Evolutionary conservation across 768 basidiomycete genomes (phyloP).

Genomic region (Hortiboletus campestris): DNA sequence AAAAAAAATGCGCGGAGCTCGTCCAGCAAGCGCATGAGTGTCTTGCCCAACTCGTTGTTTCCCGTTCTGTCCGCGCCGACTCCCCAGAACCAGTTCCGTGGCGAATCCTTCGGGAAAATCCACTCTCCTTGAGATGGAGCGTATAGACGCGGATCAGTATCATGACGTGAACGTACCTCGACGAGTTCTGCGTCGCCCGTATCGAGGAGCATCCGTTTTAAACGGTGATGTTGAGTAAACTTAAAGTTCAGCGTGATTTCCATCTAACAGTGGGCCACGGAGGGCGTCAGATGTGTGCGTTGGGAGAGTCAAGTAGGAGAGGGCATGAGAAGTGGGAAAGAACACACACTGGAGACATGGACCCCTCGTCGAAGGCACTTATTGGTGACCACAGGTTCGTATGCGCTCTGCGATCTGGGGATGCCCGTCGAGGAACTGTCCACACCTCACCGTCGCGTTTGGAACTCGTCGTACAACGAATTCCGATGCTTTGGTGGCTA

Average conservation of each 20-base stretch:
- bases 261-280: slow-evolving; percentile 44
- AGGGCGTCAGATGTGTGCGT: background rate
- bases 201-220: slow-evolving; percentile 58
- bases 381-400: slow-evolving; percentile 60
- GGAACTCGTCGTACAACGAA: too few species aligned
- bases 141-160: background rate
- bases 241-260: slow-evolving; percentile 61
- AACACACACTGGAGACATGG: slow-evolving; percentile 56
- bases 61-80: slow-evolving; percentile 64
- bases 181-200: slow-evolving; percentile 66
- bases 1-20: slow-evolving; percentile 40
- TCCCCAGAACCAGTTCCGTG: slow-evolving; percentile 77
- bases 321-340: background rate
- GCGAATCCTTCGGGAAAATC: slow-evolving; percentile 55
- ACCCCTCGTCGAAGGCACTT: slow-evolving; percentile 64
- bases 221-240: slow-evolving; percentile 63
- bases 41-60: slow-evolving; percentile 71
- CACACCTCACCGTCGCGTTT: background rate
- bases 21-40: slow-evolving; percentile 59
- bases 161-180: slow-evolving; percentile 45
- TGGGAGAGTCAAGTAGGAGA: background rate
- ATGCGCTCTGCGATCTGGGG: slow-evolving; percentile 70
- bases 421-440: slow-evolving; percentile 56
- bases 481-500: too few species aligned
- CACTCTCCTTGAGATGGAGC: background rate